Percentiles rank a stretch among this genome's conserved stretches.
Evolutionary conservation across 352 stramenopile genomes (phyloP).

Genomic region (Pythium volutum): DNA sequence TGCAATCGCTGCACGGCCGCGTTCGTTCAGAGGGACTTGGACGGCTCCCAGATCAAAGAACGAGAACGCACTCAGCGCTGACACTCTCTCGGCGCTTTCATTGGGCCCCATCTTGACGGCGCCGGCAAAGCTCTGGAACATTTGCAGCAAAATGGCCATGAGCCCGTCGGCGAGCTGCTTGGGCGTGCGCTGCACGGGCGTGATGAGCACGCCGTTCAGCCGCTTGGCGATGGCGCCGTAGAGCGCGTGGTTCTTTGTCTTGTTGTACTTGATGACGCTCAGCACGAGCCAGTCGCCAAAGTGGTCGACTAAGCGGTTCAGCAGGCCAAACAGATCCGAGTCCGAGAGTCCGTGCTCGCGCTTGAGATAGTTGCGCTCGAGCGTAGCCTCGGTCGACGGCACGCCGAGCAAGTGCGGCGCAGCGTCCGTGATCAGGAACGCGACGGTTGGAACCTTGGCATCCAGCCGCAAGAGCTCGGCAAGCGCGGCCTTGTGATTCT

Average conservation of each 20-base stretch:
- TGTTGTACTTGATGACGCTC: slow-evolving; percentile 68
- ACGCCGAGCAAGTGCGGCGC: slow-evolving; percentile 42
- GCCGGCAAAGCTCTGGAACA: slow-evolving; percentile 41
- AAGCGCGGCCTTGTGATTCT: slow-evolving; percentile 69
- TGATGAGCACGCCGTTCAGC: slow-evolving; percentile 60
- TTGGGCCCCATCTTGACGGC: background rate
- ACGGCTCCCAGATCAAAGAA: slow-evolving; percentile 53
- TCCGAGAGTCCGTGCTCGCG: slow-evolving; percentile 41
- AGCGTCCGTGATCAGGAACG: slow-evolving; percentile 68
- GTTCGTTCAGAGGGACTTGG: slow-evolving; percentile 28
- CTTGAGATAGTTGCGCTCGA: slow-evolving; percentile 46
- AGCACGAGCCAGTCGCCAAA: slow-evolving; percentile 56
- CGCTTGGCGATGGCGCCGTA: slow-evolving; percentile 57
- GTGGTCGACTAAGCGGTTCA: slow-evolving; percentile 42
- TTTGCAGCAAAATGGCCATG: slow-evolving; percentile 51
- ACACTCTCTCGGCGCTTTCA: slow-evolving; percentile 11
- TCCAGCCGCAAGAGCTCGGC: slow-evolving; percentile 50
- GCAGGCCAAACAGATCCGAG: slow-evolving; percentile 53
- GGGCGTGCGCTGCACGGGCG: slow-evolving; percentile 33
- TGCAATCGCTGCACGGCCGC: slow-evolving; percentile 29
- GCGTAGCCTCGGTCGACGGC: slow-evolving; percentile 32
- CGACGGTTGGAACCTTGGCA: slow-evolving; percentile 47
- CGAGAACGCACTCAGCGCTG: slow-evolving; percentile 39
- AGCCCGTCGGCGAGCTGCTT: slow-evolving; percentile 38
- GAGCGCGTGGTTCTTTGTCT: slow-evolving; percentile 42